phyloP scores from a whole-genome alignment of 768 basidiomycete genomes.

The Naematelia encephala region DNA sequence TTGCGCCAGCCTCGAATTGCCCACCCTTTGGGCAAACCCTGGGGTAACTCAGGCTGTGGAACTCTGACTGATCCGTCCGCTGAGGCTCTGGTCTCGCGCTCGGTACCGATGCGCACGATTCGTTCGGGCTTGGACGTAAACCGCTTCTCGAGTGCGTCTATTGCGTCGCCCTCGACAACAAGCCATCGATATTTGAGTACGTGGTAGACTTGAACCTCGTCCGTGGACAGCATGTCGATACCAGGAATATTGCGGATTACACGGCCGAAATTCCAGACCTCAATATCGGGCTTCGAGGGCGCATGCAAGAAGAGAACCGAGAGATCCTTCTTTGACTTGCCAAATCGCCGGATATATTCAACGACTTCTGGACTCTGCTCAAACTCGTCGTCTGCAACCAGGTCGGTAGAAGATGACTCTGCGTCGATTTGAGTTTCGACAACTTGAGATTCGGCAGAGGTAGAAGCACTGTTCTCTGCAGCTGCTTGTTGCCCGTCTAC shows the following conservation, averaged over 20 bases:
- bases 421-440: too few relatives aligned
- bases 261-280: constrained; percentile 54
- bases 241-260: constrained; percentile 70
- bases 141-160: constrained; percentile 54
- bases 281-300: constrained; percentile 15
- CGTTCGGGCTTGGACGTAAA: background rate
- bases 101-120: background rate
- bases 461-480: too few relatives aligned
- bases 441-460: too few relatives aligned
- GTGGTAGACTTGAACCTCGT: constrained; percentile 70
- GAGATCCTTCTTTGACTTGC: constrained; percentile 19
- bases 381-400: background rate
- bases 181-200: constrained; percentile 76
- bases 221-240: constrained; percentile 60
- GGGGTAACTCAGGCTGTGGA: too few relatives aligned
- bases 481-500: too few relatives aligned
- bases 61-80: background rate
- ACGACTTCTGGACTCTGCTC: constrained; percentile 59
- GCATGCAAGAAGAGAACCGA: constrained; percentile 46
- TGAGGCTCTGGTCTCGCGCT: background rate
- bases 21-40: background rate
- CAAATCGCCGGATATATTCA: background rate
- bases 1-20: background rate
- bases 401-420: constrained; percentile 3
- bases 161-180: constrained; percentile 74